Evolutionary conservation across 768 basidiomycete genomes (phyloP).

Genomic region (Phanerodontia chrysosporium): DNA sequence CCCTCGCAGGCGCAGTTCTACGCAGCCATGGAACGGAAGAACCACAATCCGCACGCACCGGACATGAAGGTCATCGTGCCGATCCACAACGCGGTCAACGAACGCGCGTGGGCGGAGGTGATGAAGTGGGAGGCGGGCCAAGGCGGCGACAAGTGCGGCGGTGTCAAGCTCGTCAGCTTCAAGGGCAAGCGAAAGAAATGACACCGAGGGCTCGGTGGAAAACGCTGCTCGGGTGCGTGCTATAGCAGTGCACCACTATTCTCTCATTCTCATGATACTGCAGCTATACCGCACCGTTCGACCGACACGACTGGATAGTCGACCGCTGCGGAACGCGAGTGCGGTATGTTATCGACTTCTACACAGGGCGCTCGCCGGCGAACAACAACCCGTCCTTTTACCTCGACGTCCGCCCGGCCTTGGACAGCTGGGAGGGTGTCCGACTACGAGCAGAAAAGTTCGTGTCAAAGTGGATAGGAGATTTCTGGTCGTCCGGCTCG

Average conservation of each 20-base stretch:
- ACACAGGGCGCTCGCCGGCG: slow-evolving; percentile 65
- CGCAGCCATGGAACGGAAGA: slow-evolving; percentile 92
- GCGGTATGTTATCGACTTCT: slow-evolving; percentile 98
- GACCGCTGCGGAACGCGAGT: slow-evolving; percentile 87
- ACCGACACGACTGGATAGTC: slow-evolving; percentile 96
- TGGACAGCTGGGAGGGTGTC: slow-evolving; percentile 93
- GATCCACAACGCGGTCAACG: slow-evolving; percentile 99
- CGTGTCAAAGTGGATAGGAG: slow-evolving; percentile 35
- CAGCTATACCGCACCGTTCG: slow-evolving; percentile 93
- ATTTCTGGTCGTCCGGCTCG: slow-evolving; percentile 11
- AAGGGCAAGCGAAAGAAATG: slow-evolving; percentile 76
- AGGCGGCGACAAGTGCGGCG: slow-evolving; percentile 81
- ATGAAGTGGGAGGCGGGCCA: slow-evolving; percentile 57
- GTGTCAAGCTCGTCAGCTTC: slow-evolving; percentile 82
- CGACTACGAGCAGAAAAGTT: slow-evolving; percentile 70
- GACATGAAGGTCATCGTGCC: slow-evolving; percentile 97
- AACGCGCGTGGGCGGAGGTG: slow-evolving; percentile 52
- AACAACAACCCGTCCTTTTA: slow-evolving; percentile 74
- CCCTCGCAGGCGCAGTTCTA: slow-evolving; percentile 99
- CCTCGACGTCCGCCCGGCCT: slow-evolving; percentile 89
- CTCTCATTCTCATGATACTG: not conserved
- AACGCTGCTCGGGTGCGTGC: slow-evolving; percentile 77
- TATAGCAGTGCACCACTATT: not conserved
- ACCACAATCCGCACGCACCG: slow-evolving; percentile 78
- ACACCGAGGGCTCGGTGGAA: slow-evolving; percentile 81